These are phyloP conservation scores for Phaeophleospora eucalypticola DNA, from an alignment of 2,329 filamentous ascomycete species.

Conservation along the genomic window DNA sequence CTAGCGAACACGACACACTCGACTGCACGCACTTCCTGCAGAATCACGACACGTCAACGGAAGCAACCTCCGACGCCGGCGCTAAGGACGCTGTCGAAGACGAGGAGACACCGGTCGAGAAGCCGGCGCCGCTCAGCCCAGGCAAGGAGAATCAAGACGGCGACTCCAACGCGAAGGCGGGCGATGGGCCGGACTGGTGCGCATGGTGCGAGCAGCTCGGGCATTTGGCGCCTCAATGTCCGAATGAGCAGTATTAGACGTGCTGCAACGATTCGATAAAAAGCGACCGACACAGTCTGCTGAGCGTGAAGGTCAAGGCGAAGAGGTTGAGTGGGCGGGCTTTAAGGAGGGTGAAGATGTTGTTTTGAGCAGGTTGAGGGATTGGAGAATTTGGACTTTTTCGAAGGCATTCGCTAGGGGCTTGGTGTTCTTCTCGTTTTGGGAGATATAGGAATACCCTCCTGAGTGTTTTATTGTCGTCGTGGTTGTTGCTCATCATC, in stretches of 20 bases:
- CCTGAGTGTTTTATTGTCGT: no score
- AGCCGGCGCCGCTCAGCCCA: slow-evolving; percentile 15
- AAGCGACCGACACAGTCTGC: not conserved
- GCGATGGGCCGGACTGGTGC: no score
- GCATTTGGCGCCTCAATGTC: slow-evolving; percentile 66
- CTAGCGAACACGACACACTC: slow-evolving; percentile 84
- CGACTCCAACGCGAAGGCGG: no score
- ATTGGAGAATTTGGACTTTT: no score
- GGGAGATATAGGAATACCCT: no score
- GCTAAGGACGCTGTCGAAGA: slow-evolving; percentile 9
- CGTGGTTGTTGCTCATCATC: no score
- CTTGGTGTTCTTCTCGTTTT: no score
- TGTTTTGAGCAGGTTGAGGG: not conserved
- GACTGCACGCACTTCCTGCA: slow-evolving; percentile 63
- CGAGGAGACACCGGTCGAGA: slow-evolving; percentile 9
- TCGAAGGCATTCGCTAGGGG: no score
- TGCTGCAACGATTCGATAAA: slow-evolving; percentile 4
- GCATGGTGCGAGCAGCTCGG: slow-evolving; percentile 94
- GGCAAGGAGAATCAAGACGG: slow-evolving; percentile 20
- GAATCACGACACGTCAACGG: slow-evolving; percentile 12
- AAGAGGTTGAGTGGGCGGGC: not conserved
- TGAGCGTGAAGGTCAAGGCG: not conserved
- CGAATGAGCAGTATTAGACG: slow-evolving; percentile 37
- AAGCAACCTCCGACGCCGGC: slow-evolving; percentile 14
- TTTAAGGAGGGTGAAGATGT: not conserved